Conservation (phyloP, 1,284 basidiomycete genomes). For the Cryptococcus maquisensis region DNA sequence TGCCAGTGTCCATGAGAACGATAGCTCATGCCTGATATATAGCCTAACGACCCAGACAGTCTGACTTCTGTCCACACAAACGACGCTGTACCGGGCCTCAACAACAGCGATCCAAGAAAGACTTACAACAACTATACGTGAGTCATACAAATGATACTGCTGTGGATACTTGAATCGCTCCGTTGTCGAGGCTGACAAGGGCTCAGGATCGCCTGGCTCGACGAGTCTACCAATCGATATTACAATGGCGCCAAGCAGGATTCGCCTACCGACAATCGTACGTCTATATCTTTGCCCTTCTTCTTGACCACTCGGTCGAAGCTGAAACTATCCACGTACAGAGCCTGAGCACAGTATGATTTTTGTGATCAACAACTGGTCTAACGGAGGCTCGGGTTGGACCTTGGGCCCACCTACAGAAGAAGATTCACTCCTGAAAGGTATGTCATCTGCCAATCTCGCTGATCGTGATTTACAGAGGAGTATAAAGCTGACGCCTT, state of each 20-base stretch:
- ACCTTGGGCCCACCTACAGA: background rate
- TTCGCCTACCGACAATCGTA: conserved; percentile 6
- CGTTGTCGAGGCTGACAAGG: background rate
- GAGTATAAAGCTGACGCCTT: background rate
- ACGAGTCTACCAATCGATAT: conserved; percentile 8
- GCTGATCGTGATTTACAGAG: background rate
- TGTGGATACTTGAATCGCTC: background rate
- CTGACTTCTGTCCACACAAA: background rate
- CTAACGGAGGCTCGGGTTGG: conserved; percentile 7
- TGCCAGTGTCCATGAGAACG: background rate
- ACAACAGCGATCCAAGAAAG: conserved; percentile 1
- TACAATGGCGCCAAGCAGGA: conserved; percentile 4
- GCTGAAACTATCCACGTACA: background rate
- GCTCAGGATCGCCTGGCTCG: conserved; percentile 10
- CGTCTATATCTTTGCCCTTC: background rate
- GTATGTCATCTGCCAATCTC: background rate
- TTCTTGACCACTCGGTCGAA: no score
- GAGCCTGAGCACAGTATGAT: background rate
- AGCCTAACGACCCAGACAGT: background rate
- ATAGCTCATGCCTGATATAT: background rate
- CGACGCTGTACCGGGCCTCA: conserved; percentile 2
- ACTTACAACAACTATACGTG: conserved; percentile 12
- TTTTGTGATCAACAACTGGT: conserved; percentile 12
- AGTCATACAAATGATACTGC: background rate
- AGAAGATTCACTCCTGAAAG: conserved; percentile 2